These are phyloP conservation scores for Staphylotrichum longicolle DNA, from an alignment of 495 filamentous ascomycete species.

Conservation along the genomic window DNA sequence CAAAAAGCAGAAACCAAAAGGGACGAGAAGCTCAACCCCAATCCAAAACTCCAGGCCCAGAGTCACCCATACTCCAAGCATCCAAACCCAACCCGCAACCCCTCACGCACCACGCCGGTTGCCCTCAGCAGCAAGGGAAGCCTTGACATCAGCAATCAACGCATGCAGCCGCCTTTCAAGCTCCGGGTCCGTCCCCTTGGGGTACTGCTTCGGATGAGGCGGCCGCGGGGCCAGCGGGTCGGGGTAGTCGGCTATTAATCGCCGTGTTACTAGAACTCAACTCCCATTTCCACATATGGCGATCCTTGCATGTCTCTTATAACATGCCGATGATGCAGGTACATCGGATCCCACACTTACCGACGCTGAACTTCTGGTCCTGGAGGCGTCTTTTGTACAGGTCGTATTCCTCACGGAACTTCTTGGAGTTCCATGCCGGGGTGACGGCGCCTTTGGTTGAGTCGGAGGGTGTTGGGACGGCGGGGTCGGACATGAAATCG, in stretches of 20 bases:
- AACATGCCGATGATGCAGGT: too few relatives aligned
- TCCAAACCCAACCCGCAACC: background rate
- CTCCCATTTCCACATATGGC: too few relatives aligned
- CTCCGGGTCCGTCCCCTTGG: conserved; percentile 35
- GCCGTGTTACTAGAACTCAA: too few relatives aligned
- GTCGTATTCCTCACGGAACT: conserved; percentile 56
- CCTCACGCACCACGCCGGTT: background rate
- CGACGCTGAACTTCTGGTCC: conserved; percentile 42
- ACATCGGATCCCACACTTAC: conserved; percentile 28
- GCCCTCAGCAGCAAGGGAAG: background rate
- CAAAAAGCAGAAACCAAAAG: too few relatives aligned
- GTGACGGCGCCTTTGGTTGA: background rate
- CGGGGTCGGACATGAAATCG: conserved; percentile 27
- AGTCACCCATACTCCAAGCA: background rate
- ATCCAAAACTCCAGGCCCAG: too few relatives aligned
- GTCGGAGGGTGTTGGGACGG: background rate
- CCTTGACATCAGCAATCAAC: conserved; percentile 36
- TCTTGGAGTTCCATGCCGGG: conserved; percentile 34
- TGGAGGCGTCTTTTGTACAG: conserved; percentile 32
- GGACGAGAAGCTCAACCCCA: too few relatives aligned
- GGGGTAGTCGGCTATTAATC: conserved; percentile 36
- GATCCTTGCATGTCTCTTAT: too few relatives aligned
- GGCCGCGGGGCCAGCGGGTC: conserved; percentile 43
- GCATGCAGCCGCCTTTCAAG: conserved; percentile 34
- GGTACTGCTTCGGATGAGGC: conserved; percentile 34